Base-by-base conservation (phyloP, 2,329 filamentous ascomycete species). In the Paraconiothyrium brasiliense region DNA sequence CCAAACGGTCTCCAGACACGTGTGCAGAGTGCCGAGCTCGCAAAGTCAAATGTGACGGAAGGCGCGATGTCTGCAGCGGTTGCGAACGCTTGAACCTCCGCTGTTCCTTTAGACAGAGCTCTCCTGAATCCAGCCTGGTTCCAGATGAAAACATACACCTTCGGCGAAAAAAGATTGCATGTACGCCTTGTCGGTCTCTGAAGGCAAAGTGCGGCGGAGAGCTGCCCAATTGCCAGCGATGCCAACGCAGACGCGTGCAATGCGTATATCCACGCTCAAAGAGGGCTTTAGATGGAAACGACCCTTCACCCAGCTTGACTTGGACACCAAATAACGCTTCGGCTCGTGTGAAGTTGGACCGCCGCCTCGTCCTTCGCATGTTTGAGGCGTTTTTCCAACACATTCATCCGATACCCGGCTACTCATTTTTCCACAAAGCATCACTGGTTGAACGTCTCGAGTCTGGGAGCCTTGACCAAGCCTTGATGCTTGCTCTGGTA, bases 361-460 rank as follows among this genome's bases (percentile, higher is more conserved):
- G 49, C 47, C 44, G 20, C 32, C 32, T 57, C 16, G 30, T 49
- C 13, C 32, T 49, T 41, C 54, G 54, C 30, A 49, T 57, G 24
- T n/a, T 57, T 32, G 54, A 57, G 10, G 27, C 54, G 9, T 57
- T 57, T 30, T 57, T 57, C 32, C 54, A 37, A 27, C 44, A 57
- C 46, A 48, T 57, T 20, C 54, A 57, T 30, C 54, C 54, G 20
- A 49, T 57, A 24, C 54, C 54, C 5, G 44, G 27, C 34, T 57
- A 49, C 27, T 57, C 54, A 14, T 57, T 35, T 27, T 49, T 57
- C 9, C 54, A 57, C 54, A 57, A 49, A 30, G 54, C 44, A n/a
- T 57, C 54, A 13, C 44, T 57, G 32, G 14, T 57, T 24, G 41
- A 57, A 27, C 54, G 54, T 30, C 49, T 57, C 35, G 54, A 57